Conservation (phyloP, 305 asterid genomes). For the Fraxinus floribunda region DNA sequence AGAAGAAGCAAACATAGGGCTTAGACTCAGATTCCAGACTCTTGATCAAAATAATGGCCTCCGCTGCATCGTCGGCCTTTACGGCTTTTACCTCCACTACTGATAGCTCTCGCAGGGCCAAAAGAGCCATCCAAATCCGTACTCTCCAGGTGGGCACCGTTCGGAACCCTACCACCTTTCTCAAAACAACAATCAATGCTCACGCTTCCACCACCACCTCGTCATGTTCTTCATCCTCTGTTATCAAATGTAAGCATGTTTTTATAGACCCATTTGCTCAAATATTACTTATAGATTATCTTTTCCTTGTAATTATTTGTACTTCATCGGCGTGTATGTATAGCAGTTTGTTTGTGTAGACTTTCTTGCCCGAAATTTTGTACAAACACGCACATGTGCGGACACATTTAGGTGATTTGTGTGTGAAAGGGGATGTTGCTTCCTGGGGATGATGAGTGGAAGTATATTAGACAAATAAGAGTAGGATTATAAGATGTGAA, state of each 20-base stretch:
- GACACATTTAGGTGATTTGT: background rate
- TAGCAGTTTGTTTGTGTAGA: background rate
- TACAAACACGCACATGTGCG: background rate
- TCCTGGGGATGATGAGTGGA: slow-evolving; percentile 1
- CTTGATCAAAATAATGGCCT: slow-evolving; percentile 47
- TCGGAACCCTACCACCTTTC: slow-evolving; percentile 29
- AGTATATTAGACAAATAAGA: background rate
- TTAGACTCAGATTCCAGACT: slow-evolving; percentile 38
- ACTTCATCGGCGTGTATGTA: background rate
- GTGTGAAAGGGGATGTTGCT: background rate
- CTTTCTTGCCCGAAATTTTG: background rate
- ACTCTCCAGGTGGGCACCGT: slow-evolving; percentile 22
- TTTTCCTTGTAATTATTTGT: background rate
- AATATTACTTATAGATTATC: background rate
- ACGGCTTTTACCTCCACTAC: slow-evolving; percentile 40
- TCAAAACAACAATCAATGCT: slow-evolving; percentile 25
- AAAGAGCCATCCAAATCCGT: slow-evolving; percentile 12
- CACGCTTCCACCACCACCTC: slow-evolving; percentile 24
- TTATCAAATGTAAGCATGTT: slow-evolving; percentile 35
- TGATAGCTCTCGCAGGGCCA: slow-evolving; percentile 27
- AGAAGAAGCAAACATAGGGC: slow-evolving; percentile 53
- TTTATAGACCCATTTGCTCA: background rate
- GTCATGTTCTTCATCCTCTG: slow-evolving; percentile 36
- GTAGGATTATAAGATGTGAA: background rate
- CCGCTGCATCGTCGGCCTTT: slow-evolving; percentile 44